A percentile compares a stretch with the other conserved stretches of the same genome.
phyloP scores from a whole-genome alignment of 148 eudicot genomes.

The Nepenthes mirabilis region DNA sequence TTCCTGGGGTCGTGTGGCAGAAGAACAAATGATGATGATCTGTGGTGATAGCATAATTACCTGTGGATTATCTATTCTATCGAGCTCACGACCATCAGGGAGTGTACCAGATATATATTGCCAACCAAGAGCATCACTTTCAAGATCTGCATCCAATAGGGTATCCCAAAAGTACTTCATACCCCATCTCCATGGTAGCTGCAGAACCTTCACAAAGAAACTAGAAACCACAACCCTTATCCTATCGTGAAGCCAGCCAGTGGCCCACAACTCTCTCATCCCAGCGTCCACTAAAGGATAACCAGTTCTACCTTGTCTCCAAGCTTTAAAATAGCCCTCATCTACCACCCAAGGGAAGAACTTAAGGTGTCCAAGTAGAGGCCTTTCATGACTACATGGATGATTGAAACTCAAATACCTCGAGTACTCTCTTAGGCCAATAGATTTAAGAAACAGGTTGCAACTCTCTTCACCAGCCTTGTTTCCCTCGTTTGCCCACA shows the following conservation, averaged over 20 bases:
- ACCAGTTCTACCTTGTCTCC: slow-evolving; percentile 99
- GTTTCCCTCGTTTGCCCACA: slow-evolving; percentile 93
- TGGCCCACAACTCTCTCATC: slow-evolving; percentile 98
- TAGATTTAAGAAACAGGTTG: slow-evolving; percentile 86
- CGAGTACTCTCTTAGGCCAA: slow-evolving; percentile 90
- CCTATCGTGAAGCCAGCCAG: slow-evolving; percentile 96
- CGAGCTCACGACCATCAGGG: slow-evolving; percentile 87
- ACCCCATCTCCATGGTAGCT: slow-evolving; percentile 99
- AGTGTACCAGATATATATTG: slow-evolving; percentile 90
- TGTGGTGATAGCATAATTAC: slow-evolving; percentile 16
- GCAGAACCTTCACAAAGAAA: slow-evolving; percentile 95
- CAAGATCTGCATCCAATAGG: slow-evolving; percentile 92
- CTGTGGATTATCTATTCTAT: slow-evolving; percentile 97
- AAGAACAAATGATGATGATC: not conserved
- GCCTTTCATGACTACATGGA: slow-evolving; percentile 88
- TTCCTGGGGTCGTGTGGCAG: too few relatives aligned
- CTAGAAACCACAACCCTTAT: slow-evolving; percentile 93
- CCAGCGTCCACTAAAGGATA: slow-evolving; percentile 99
- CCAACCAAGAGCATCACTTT: slow-evolving; percentile 99
- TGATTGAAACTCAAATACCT: slow-evolving; percentile 94
- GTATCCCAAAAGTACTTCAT: slow-evolving; percentile 99
- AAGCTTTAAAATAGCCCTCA: slow-evolving; percentile 76
- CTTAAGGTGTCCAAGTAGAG: slow-evolving; percentile 79
- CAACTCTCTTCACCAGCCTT: slow-evolving; percentile 84
- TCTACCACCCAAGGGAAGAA: slow-evolving; percentile 93